Percentiles rank a stretch among this genome's conserved stretches.
phyloP scores from a whole-genome alignment of 2,329 filamentous ascomycete species.

The Penicillium oxalicum region DNA sequence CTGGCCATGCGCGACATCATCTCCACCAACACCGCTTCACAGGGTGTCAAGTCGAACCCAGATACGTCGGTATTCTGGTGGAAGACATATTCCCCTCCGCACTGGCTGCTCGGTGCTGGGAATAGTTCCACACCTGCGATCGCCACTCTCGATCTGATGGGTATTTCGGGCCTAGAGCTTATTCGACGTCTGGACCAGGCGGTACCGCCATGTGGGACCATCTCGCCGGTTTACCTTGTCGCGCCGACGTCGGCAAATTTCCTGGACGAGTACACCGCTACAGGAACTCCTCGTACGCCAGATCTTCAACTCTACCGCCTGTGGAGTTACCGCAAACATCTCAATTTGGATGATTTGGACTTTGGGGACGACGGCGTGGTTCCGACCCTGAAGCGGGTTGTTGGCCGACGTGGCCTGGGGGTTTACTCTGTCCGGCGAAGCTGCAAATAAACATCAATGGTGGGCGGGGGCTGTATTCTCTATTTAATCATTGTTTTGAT shows the following conservation, averaged over 20 bases:
- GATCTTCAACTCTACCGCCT: slow-evolving; percentile 34
- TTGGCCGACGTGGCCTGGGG: slow-evolving; percentile 45
- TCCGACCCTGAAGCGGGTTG: slow-evolving; percentile 41
- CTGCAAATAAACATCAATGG: slow-evolving; percentile 16
- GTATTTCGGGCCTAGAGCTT: slow-evolving; percentile 39
- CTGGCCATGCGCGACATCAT: slow-evolving; percentile 40
- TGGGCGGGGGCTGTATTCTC: neutral
- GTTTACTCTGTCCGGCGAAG: slow-evolving; percentile 42
- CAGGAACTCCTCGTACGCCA: slow-evolving; percentile 8
- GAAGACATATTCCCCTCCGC: slow-evolving; percentile 51
- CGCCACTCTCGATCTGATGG: slow-evolving; percentile 45
- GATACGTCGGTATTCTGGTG: slow-evolving; percentile 46
- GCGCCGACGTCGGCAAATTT: slow-evolving; percentile 42
- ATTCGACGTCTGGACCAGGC: slow-evolving; percentile 32
- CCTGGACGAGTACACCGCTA: slow-evolving; percentile 33
- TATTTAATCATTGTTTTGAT: neutral
- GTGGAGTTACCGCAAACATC: slow-evolving; percentile 42
- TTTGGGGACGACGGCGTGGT: slow-evolving; percentile 45
- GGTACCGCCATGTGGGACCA: slow-evolving; percentile 27
- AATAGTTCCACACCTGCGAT: slow-evolving; percentile 28
- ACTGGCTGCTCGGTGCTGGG: slow-evolving; percentile 44
- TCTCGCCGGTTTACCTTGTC: slow-evolving; percentile 37
- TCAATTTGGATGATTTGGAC: slow-evolving; percentile 50
- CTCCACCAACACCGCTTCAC: slow-evolving; percentile 20
- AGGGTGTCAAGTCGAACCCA: slow-evolving; percentile 21